Percentiles rank a stretch among this genome's conserved stretches.
phyloP scores from a whole-genome alignment of 306 rosid genomes.

The Gillenia trifoliata region DNA sequence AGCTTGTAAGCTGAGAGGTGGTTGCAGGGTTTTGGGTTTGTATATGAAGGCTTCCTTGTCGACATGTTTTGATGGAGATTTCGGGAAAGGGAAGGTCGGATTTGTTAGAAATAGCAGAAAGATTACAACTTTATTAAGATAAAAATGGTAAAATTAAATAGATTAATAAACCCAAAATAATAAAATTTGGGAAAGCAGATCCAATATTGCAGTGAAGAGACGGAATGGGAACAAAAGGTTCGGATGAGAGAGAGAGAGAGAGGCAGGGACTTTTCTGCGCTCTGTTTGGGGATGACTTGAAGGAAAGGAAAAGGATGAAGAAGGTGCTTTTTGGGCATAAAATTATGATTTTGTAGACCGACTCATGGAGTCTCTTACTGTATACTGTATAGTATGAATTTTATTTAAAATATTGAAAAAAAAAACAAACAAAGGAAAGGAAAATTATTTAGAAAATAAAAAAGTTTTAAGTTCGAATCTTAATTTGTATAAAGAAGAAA shows the following conservation, averaged over 20 bases:
- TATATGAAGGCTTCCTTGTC: slow-evolving; percentile 48
- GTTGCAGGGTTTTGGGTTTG: slow-evolving; percentile 69
- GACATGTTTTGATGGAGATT: slow-evolving; percentile 34
- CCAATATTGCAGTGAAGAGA: not conserved
- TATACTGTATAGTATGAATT: not conserved
- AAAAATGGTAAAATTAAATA: not conserved
- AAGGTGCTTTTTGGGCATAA: not conserved
- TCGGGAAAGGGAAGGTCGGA: slow-evolving; percentile 21
- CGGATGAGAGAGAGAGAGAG: not conserved
- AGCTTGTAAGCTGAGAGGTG: slow-evolving; percentile 83
- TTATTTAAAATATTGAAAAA: not conserved
- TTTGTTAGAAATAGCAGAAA: slow-evolving; percentile 17
- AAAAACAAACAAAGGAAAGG: not conserved
- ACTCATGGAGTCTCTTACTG: not conserved
- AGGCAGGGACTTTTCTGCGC: not conserved
- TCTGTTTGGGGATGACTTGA: not conserved
- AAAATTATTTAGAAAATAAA: not conserved
- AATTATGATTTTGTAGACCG: not conserved
- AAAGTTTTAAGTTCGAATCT: too few species aligned
- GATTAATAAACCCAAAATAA: not conserved
- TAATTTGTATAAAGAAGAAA: too few species aligned
- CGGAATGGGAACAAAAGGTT: not conserved
- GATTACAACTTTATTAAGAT: not conserved
- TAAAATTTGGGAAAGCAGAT: not conserved
- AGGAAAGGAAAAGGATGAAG: not conserved